Percentiles rank a stretch among this genome's conserved stretches.
Conservation (phyloP, 2,329 filamentous ascomycete species). For the Aspergillus versicolor region DNA sequence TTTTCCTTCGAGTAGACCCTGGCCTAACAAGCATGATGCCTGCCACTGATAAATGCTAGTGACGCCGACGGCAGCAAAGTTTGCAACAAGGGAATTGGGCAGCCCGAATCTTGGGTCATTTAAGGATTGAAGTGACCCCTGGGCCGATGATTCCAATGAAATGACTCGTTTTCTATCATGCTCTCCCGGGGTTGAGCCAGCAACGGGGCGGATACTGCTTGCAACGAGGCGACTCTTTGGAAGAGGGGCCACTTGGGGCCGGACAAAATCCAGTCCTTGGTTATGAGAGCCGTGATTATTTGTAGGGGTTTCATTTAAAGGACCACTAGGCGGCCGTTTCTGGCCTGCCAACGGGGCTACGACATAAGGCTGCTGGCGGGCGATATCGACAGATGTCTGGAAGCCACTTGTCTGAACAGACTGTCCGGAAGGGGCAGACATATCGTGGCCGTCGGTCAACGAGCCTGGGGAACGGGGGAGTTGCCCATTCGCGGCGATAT, state of each 20-base stretch:
- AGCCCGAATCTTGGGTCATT: slow-evolving; percentile 64
- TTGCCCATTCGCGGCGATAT: slow-evolving; percentile 1
- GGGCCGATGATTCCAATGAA: slow-evolving; percentile 42
- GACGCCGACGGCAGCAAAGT: slow-evolving; percentile 67
- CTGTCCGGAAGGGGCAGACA: slow-evolving; percentile 26
- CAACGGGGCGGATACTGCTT: slow-evolving; percentile 33
- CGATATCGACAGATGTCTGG: slow-evolving; percentile 47
- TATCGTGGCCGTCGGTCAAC: slow-evolving; percentile 17
- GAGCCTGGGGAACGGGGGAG: slow-evolving; percentile 1
- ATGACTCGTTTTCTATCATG: slow-evolving; percentile 38
- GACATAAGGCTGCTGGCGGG: slow-evolving; percentile 41
- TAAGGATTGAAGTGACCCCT: slow-evolving; percentile 56
- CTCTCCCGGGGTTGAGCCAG: slow-evolving; percentile 17
- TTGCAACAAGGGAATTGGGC: slow-evolving; percentile 59
- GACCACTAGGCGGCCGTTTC: slow-evolving; percentile 44
- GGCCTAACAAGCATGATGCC: slow-evolving; percentile 68
- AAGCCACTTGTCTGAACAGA: slow-evolving; percentile 52
- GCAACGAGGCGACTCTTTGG: slow-evolving; percentile 39
- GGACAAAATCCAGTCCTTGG: slow-evolving; percentile 27
- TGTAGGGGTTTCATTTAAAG: slow-evolving; percentile 5
- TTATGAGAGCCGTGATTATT: slow-evolving; percentile 1
- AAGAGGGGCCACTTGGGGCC: slow-evolving; percentile 26
- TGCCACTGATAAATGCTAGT: slow-evolving; percentile 77
- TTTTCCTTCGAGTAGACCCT: slow-evolving; percentile 63
- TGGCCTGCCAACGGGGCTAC: slow-evolving; percentile 47